phyloP scores from a whole-genome alignment of 495 filamentous ascomycete species.

The Corynascus novoguineensis region DNA sequence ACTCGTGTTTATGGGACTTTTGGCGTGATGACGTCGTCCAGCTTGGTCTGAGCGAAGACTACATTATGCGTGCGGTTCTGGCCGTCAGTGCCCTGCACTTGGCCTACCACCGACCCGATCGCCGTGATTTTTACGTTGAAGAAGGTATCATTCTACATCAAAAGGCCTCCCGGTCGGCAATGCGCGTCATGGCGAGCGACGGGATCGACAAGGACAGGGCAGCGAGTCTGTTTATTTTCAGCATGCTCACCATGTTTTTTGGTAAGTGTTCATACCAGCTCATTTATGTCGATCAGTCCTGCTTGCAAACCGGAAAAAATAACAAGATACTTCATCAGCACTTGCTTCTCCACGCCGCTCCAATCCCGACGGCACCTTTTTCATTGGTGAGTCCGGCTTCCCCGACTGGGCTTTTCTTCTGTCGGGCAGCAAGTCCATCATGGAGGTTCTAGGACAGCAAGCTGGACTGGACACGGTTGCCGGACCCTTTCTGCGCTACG shows the following conservation, averaged over 20 bases:
- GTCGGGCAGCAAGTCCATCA: slow-evolving; percentile 27
- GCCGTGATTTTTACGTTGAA: slow-evolving; percentile 43
- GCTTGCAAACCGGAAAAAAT: too few species aligned
- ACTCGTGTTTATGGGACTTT: slow-evolving; percentile 30
- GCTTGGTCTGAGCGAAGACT: slow-evolving; percentile 45
- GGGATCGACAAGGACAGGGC: slow-evolving; percentile 15
- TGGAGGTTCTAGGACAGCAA: slow-evolving; percentile 20
- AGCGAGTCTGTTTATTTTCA: slow-evolving; percentile 31
- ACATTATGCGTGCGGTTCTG: slow-evolving; percentile 52
- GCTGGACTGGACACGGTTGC: slow-evolving; percentile 17
- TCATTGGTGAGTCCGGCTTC: slow-evolving; percentile 25
- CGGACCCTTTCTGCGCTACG: slow-evolving; percentile 28
- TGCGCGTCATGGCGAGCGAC: slow-evolving; percentile 20
- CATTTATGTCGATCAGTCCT: too few species aligned
- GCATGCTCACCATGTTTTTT: slow-evolving; percentile 35
- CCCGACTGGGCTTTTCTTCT: slow-evolving; percentile 37
- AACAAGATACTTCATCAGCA: too few species aligned
- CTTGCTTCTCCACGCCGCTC: slow-evolving; percentile 28
- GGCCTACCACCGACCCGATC: slow-evolving; percentile 38
- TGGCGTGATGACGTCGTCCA: slow-evolving; percentile 34
- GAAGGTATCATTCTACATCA: slow-evolving; percentile 48
- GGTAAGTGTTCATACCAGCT: slow-evolving; percentile 8
- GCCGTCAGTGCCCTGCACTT: slow-evolving; percentile 51
- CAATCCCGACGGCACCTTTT: slow-evolving; percentile 25
- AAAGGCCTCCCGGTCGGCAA: slow-evolving; percentile 31